Evolutionary conservation across 352 stramenopile species (phyloP).

Genomic region (Hyphochytrium catenoides): DNA sequence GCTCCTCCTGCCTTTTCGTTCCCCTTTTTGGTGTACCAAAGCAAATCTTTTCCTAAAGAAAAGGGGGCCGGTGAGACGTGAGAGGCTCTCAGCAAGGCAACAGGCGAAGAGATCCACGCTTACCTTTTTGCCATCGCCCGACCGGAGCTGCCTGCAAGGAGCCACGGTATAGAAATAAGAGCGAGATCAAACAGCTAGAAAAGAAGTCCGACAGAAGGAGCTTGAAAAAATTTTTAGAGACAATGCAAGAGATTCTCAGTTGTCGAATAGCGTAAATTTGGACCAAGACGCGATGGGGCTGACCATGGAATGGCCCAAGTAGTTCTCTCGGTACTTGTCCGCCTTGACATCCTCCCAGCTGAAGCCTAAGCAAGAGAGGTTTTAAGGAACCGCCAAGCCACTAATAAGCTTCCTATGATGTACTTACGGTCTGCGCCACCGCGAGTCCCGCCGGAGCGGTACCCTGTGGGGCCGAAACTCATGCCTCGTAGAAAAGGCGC

Average conservation of each 20-base stretch:
- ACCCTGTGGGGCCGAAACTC: conserved; percentile 60
- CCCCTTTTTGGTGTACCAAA: conserved; percentile 60
- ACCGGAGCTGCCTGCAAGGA: too few relatives aligned
- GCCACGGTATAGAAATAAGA: too few relatives aligned
- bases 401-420: background rate
- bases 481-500: too few relatives aligned
- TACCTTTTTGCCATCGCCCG: too few relatives aligned
- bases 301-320: conserved; percentile 59
- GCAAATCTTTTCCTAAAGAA: conserved; percentile 42
- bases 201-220: too few relatives aligned
- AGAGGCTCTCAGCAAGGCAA: too few relatives aligned
- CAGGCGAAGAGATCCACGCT: background rate
- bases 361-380: conserved; percentile 25
- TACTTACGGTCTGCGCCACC: conserved; percentile 56
- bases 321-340: conserved; percentile 75
- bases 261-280: conserved; percentile 21
- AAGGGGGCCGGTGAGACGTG: too few relatives aligned
- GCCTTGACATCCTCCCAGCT: conserved; percentile 81
- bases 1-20: conserved; percentile 22
- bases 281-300: conserved; percentile 65
- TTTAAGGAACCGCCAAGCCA: background rate
- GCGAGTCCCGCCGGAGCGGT: conserved; percentile 52
- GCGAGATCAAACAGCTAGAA: too few relatives aligned
- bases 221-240: too few relatives aligned
- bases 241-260: too few relatives aligned